Base-by-base conservation (phyloP, 345 rosid species). In the Leavenworthia alabamica region DNA sequence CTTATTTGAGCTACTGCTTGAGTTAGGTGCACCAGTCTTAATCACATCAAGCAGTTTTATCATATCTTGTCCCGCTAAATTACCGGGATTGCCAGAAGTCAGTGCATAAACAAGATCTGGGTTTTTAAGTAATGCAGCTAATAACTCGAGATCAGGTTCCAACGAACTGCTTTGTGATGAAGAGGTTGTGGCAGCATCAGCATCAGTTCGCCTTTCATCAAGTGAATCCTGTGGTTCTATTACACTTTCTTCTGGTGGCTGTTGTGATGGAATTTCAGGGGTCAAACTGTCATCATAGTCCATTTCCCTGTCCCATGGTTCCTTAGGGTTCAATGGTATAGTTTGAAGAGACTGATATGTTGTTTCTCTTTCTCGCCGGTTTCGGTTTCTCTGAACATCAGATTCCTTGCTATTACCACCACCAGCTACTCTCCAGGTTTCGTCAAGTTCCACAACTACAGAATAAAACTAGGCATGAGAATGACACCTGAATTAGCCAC, bases 241-340 rank as follows among this genome's bases (percentile, higher is more conserved):
- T 11, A 28, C n/a, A 64, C 37, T 56, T 57, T 69, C 78, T 57
- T 74, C 78, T 22, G 92, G 96, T 52, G 76, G 81, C 83, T 94
- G 99, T 74, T 88, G 88, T 33, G 79, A 71, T 3, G 93, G 95
- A 31, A 94, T 86, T 67, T 80, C 85, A 7, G 83, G 90, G 48
- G 99, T 94, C 79, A 90, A 66, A 43, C 90, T 62, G 77, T 94
- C 99, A 63, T 90, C 97, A 70, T 73, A 81, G 71, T 94, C 96
- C 89, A 94, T 88, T 70, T 94, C 97, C 14, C 75, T 54, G 75
- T 90, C 99, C 97, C 99, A 94, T 3, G 99, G 99, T 61, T 84
- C 97, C 80, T 83, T 94, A 27, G 99, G 95, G 48, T 90, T 86
- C 27, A 62, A 73, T 9, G 97, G 96, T 71, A 94, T 84, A 69